A percentile compares a stretch with the other conserved stretches of the same genome.
Evolutionary conservation across 2,329 filamentous ascomycete species (phyloP).

Genomic region (Penicillium sp.): DNA sequence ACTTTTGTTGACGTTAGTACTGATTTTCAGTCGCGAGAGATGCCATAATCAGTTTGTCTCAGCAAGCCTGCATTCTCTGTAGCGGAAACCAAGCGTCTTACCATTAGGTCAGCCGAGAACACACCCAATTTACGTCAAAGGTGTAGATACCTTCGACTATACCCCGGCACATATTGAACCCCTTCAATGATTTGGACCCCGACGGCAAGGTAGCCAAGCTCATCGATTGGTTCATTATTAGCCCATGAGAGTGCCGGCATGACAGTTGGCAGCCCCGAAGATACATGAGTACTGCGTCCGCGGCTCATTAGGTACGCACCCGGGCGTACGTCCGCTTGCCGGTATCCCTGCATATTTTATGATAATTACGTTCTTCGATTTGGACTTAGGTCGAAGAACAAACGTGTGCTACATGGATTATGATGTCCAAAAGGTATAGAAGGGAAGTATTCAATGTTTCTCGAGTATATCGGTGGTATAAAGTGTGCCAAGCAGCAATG

Average conservation of each 20-base stretch:
- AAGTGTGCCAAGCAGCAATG: not conserved
- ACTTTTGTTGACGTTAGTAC: too few relatives aligned
- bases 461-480: conserved; percentile 15
- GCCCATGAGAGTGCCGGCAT: not conserved
- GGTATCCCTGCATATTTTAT: not conserved
- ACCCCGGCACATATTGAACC: too few relatives aligned
- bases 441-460: conserved; percentile 1
- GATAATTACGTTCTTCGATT: not conserved
- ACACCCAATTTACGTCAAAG: too few relatives aligned
- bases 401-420: not conserved
- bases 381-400: not conserved
- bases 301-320: not conserved
- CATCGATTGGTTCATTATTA: not conserved
- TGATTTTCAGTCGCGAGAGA: too few relatives aligned
- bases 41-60: too few relatives aligned
- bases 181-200: too few relatives aligned
- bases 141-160: too few relatives aligned
- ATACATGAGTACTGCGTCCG: too few relatives aligned
- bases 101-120: too few relatives aligned
- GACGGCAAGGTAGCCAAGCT: not conserved
- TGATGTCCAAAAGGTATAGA: not conserved
- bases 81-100: too few relatives aligned
- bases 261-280: too few relatives aligned
- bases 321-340: not conserved
- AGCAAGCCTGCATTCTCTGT: too few relatives aligned